Evolutionary conservation across 2,329 filamentous ascomycete species (phyloP).

Genomic region (Cordyceps cicadae): DNA sequence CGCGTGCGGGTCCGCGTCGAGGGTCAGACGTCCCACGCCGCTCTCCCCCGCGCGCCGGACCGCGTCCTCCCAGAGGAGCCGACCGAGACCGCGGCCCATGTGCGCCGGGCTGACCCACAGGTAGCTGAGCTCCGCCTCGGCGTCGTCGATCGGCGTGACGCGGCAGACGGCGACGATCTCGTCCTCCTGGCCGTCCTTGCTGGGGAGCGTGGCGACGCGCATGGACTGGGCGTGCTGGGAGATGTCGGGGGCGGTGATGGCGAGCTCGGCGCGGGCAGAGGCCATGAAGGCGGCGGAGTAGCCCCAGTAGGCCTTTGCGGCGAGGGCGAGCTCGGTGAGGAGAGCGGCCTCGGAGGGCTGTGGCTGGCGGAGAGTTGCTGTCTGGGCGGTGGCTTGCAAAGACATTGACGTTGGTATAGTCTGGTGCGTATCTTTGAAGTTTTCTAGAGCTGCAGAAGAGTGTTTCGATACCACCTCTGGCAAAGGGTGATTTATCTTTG

Average conservation of each 20-base stretch:
- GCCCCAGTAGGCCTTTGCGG: slow-evolving; percentile 7
- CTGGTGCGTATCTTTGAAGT: too few relatives aligned
- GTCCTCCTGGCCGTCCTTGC: not conserved
- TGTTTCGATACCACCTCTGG: not conserved
- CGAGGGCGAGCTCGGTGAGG: slow-evolving; percentile 4
- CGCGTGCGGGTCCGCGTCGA: slow-evolving; percentile 5
- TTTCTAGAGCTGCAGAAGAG: not conserved
- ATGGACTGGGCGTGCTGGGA: not conserved
- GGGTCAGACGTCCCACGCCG: not conserved
- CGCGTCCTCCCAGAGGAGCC: slow-evolving; percentile 1
- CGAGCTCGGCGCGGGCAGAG: not conserved
- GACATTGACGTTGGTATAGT: not conserved
- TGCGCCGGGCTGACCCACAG: not conserved
- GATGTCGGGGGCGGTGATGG: not conserved
- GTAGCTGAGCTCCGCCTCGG: not conserved
- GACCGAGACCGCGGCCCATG: not conserved
- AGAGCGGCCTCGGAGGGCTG: not conserved
- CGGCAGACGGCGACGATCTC: not conserved
- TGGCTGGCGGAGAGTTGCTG: not conserved
- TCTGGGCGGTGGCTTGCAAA: not conserved
- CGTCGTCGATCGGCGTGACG: not conserved
- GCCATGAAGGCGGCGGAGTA: not conserved
- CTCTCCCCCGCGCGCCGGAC: not conserved
- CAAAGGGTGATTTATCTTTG: not conserved
- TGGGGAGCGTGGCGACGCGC: not conserved